phyloP scores from a whole-genome alignment of 2,329 filamentous ascomycete species.

The Cordyceps cateniannulata region DNA sequence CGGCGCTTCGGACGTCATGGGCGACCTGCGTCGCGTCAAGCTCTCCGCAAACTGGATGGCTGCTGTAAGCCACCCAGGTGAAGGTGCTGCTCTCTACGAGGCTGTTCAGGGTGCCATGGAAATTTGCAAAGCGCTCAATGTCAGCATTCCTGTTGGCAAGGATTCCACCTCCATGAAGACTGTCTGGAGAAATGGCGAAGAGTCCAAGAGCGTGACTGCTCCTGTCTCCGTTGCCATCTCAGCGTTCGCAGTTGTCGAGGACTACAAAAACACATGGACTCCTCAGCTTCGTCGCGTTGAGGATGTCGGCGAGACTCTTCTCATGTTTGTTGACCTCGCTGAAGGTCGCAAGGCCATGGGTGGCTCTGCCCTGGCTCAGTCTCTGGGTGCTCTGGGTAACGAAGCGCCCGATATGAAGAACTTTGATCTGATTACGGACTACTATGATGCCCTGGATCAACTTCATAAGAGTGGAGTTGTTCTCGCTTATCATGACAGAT shows the following conservation, averaged over 20 bases:
- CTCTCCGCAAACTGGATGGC: constrained; percentile 99
- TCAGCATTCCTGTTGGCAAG: constrained; percentile 94
- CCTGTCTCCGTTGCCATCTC: constrained; percentile 89
- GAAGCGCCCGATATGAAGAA: constrained; percentile 83
- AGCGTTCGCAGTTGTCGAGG: constrained; percentile 77
- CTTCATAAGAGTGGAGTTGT: constrained; percentile 58
- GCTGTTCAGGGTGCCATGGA: constrained; percentile 90
- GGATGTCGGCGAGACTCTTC: constrained; percentile 80
- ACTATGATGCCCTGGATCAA: constrained; percentile 75
- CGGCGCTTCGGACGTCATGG: constrained; percentile 66
- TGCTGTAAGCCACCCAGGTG: constrained; percentile 85
- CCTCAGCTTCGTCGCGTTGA: constrained; percentile 76
- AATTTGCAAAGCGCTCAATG: constrained; percentile 80
- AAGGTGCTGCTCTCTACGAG: constrained; percentile 87
- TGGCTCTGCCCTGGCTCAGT: constrained; percentile 85
- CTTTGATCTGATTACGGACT: constrained; percentile 74
- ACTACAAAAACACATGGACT: constrained; percentile 87
- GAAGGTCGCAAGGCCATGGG: constrained; percentile 75
- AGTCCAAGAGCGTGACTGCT: constrained; percentile 79
- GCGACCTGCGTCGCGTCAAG: constrained; percentile 70
- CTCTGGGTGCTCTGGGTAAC: constrained; percentile 78
- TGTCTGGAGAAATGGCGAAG: constrained; percentile 72
- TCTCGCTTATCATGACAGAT: constrained; percentile 90
- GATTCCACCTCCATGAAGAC: constrained; percentile 99
- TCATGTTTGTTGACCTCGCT: constrained; percentile 89